Evolutionary conservation across 2,329 filamentous ascomycete genomes (phyloP), one percentile per base, ranked within the genome.

Genomic region (Plenodomus biglobosus): DNA sequence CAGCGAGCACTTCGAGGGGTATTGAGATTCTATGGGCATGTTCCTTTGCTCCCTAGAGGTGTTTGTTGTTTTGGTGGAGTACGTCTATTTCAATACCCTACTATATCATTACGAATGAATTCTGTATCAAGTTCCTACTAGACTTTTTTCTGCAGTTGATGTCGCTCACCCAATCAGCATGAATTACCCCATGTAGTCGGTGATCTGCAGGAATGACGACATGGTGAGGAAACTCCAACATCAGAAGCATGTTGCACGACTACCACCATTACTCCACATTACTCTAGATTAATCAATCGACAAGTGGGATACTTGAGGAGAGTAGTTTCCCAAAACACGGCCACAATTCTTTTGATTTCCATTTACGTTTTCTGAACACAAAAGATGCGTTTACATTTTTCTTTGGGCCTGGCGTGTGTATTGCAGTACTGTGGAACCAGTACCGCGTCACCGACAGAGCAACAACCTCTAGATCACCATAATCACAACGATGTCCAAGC

Each of bases 161-260:
- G 40, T n/a, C n/a, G n/a, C n/a, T n/a, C n/a, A 24, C 39, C 51
- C 49, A 56, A 58, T 53, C 21, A 54, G 21, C 8, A 46, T 38
- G 44, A n/a, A 44, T 44, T 55, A 27, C 51, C 47, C 49, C 20
- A 40, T 42, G 35, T 27, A 51, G 49, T 21, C 46, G 51, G 21
- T n/a, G 61, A 63, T 64, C 56, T 60, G 59, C 59, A 50, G 37
- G 22, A 44, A 64, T 67, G 64, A 67, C 64, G 64, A 60, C 53
- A 59, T 38, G 35, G 51, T 45, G 58, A 43, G 53, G 52, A 52
- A 53, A 38, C 53, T 41, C 34, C 53, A 52, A 41, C 18, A 44
- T 22, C 40, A 36, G 46, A 43, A 50, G 43, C 41, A 52, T 37
- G 49, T 56, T 55, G 55, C 54, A 45, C 55, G 47, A 59, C 54